Percentiles rank a stretch among this genome's conserved stretches.
Conservation (phyloP, 257 asterid genomes). For the Solanum tarapatanum region DNA sequence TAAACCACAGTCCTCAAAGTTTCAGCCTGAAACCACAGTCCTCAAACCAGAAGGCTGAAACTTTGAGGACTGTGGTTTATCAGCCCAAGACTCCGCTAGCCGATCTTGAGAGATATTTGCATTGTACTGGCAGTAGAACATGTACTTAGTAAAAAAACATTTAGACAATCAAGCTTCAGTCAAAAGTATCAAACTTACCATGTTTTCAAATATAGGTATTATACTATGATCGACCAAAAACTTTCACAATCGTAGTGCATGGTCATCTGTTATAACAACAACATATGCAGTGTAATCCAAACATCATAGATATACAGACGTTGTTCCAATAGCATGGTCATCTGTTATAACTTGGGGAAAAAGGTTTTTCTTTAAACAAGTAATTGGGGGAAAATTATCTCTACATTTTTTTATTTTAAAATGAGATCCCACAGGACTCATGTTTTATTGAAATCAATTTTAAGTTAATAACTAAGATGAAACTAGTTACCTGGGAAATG, state of each 20-base stretch:
- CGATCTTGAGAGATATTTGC: slow-evolving; percentile 46
- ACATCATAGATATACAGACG: background rate
- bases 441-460: too few relatives aligned
- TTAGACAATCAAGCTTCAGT: background rate
- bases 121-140: slow-evolving; percentile 33
- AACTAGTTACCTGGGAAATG: too few relatives aligned
- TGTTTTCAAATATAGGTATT: slow-evolving; percentile 71
- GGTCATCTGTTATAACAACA: background rate
- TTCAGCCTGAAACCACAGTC: background rate
- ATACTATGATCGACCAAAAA: slow-evolving; percentile 76
- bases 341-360: background rate
- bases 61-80: slow-evolving; percentile 18
- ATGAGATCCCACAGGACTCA: too few relatives aligned
- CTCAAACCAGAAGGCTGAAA: background rate
- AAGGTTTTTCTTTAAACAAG: background rate
- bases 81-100: slow-evolving; percentile 49
- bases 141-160: background rate
- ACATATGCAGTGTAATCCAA: background rate
- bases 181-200: slow-evolving; percentile 32
- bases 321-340: background rate
- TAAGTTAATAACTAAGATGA: too few relatives aligned
- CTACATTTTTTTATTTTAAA: background rate
- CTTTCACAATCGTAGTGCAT: slow-evolving; percentile 1
- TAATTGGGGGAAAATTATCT: background rate
- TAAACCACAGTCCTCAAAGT: too few relatives aligned